Base-by-base conservation (phyloP, 139 green algal species). In the Volvox reticuliferus region DNA sequence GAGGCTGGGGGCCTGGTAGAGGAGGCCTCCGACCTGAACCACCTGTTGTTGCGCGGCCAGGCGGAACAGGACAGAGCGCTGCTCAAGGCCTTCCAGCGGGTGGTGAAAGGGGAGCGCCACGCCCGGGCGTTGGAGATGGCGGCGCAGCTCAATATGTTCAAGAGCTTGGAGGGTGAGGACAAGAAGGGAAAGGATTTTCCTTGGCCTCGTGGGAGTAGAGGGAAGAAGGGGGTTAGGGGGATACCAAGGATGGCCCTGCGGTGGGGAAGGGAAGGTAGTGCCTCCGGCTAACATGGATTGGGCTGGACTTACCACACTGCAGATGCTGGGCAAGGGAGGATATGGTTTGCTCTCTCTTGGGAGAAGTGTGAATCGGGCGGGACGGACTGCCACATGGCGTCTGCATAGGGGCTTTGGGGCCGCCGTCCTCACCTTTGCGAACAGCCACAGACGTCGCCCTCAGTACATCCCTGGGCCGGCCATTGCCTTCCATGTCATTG, bases 111-210 rank as follows among this genome's bases (percentile, higher is more conserved):
- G 5, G 86, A 95, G 75, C 92, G 89, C 22, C 80, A 94, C 67
- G 80, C 67, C 6, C 92, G 92, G 50, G 95, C 93, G 18, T 85
- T 97, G 90, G 93, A 97, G 92, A 63, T 95, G 65, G 96, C 94
- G 17, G 69, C 50, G n/a, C 69, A 86, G 55, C 92, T 98, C 76
- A 91, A 93, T 30, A 86, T 88, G 37, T 90, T 84, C 65, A 89
- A 89, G 85, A 82, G 69, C 85, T 13, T 89, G 69, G 71, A 82
- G 44, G 85, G 85, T 82, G 68, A 13, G 85, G 1, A 17, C n/a
- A 12, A 21, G 65, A 30, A 73, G 21, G 65, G 9, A 21, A 30
- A 35, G 12, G 63, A 14, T 55, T 14, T 55, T 5, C 44, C 44
- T 9, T 36, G 63, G 24, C 33, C 3, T 18, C 1, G 30, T 2